Base-by-base conservation (phyloP, 805 yeast species). In the Jamesozyma lodderae region DNA sequence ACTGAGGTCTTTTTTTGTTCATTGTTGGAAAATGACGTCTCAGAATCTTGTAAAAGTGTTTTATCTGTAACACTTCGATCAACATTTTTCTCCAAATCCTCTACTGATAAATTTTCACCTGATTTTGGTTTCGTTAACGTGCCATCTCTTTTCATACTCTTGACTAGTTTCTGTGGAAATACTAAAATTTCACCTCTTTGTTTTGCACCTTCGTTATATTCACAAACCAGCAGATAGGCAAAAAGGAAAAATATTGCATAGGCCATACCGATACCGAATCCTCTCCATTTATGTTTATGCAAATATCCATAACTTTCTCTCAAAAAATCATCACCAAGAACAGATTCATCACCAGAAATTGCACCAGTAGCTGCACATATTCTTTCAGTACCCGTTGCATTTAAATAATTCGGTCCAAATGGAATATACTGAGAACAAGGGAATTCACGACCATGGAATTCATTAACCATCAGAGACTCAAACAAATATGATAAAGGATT, bases 121-220 rank as follows among this genome's bases (percentile, higher is more conserved):
- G 23, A 4, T n/a, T 24, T 34, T 11, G n/a, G 27, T 6, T 30
- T 33, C n/a, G 16, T 34, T 21, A 45, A 27, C 24, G 22, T 31
- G 16, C 55, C 49, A 33, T 62, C 53, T 48, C 70, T 74, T 48
- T 60, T 68, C 48, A 72, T 44, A 44, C 67, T 68, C 36, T 52
- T 64, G 55, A 76, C 58, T 37, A 73, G 62, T 3, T 69, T 59
- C 31, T 60, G 59, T 55, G 69, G 73, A 62, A 73, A 78, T 15
- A 78, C 65, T 41, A 75, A 63, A 18, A 76, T 62, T 54, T 78
- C 84, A 62, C 83, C 83, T 55, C 71, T 72, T 53, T 72, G 78
- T 65, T 68, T 62, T 2, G 77, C 70, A 52, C 73, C 73, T 48
- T 65, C 64, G 46, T 72, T 69, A 42, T 49, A 56, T 53, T 79